Conservation (phyloP, 805 yeast genomes). For the Scheffersomyces ergatensis region DNA sequence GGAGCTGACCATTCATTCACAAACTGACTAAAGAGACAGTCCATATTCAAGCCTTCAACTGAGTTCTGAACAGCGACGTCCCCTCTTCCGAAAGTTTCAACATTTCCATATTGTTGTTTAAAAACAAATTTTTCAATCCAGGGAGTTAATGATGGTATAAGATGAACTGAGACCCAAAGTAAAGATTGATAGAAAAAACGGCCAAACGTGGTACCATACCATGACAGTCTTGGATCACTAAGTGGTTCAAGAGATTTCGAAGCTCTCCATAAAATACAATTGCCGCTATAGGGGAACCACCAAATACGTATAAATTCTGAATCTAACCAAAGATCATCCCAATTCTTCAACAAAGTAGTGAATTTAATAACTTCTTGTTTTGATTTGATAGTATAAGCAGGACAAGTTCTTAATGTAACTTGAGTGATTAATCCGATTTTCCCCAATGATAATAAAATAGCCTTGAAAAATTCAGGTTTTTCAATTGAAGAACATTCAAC, state of each 20-base stretch:
- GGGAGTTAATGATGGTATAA: conserved; percentile 79
- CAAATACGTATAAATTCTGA: conserved; percentile 91
- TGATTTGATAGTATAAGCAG: conserved; percentile 77
- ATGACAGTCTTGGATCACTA: conserved; percentile 65
- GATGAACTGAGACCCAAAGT: conserved; percentile 73
- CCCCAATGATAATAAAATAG: conserved; percentile 83
- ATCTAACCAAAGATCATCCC: conserved; percentile 83
- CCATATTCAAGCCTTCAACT: conserved; percentile 90
- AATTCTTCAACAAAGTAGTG: conserved; percentile 63
- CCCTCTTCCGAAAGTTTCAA: conserved; percentile 62
- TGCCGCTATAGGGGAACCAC: conserved; percentile 95
- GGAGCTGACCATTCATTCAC: conserved; percentile 99
- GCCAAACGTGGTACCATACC: conserved; percentile 84
- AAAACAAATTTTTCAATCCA: conserved; percentile 82
- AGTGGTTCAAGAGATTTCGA: conserved; percentile 64
- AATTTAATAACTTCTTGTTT: conserved; percentile 80
- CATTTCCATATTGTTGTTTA: conserved; percentile 74
- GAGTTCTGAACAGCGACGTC: conserved; percentile 73
- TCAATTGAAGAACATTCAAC: conserved; percentile 65
- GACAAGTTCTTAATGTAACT: conserved; percentile 82
- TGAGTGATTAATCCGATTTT: conserved; percentile 86
- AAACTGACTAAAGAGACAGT: conserved; percentile 89
- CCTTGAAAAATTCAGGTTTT: conserved; percentile 67
- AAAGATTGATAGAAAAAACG: conserved; percentile 76
- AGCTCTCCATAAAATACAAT: conserved; percentile 91